Conservation (phyloP, 2,329 filamentous ascomycete genomes). For the Talaromyces sp. region DNA sequence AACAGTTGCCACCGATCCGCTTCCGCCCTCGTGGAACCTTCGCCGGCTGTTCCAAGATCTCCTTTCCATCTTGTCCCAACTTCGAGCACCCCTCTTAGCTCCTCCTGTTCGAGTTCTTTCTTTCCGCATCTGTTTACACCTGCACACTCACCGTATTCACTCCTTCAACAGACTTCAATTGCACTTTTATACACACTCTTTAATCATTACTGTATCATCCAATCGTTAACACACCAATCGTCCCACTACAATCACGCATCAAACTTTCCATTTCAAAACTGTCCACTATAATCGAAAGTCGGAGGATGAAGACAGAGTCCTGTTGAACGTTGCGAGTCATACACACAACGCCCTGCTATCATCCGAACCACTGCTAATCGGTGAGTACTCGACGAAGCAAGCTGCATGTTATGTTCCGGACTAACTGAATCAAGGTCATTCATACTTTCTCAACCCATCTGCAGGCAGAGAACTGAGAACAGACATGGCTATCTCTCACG, state of each 20-base stretch:
- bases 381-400: not conserved
- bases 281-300: not conserved
- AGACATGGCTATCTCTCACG: constrained; percentile 74
- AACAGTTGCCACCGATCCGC: constrained; percentile 16
- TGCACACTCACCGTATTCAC: constrained; percentile 8
- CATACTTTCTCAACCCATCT: constrained; percentile 30
- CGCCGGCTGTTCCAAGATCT: constrained; percentile 16
- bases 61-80: constrained; percentile 13
- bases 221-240: not conserved
- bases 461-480: constrained; percentile 38
- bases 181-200: constrained; percentile 4
- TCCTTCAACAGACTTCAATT: constrained; percentile 5
- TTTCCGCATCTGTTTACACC: constrained; percentile 2
- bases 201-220: not conserved
- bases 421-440: constrained; percentile 14
- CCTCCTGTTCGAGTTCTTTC: constrained; percentile 12
- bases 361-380: not conserved
- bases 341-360: constrained; percentile 8
- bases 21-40: constrained; percentile 19
- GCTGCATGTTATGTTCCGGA: not conserved
- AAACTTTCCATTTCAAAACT: not conserved
- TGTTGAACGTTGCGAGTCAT: constrained; percentile 15
- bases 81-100: constrained; percentile 10
- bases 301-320: constrained; percentile 17
- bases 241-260: not conserved